Base-by-base conservation (phyloP, 2,329 filamentous ascomycete species). In the Boeremia lycopersici region DNA sequence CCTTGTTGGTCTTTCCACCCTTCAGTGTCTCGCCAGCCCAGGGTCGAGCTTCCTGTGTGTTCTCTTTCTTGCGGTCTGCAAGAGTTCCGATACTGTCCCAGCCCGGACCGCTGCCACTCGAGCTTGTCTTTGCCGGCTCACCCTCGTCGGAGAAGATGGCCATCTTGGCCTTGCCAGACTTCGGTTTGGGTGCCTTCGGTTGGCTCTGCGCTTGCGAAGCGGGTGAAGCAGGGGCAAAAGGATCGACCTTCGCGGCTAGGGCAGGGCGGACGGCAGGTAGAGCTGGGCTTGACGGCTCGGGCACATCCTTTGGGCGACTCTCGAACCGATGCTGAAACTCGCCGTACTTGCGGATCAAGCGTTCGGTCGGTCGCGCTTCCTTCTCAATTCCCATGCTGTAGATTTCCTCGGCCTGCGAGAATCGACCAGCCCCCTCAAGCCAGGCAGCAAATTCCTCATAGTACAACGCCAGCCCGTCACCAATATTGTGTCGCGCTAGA, bases 381-480 rank as follows among this genome's bases (percentile, higher is more conserved):
- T 87, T 87, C 74, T 97, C 90, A 48, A 99, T 89, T 2, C 95
- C 95, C 61, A 96, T 80, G 65, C 88, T 87, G 74, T 96, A 98
- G 0, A 99, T 90, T 74, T 99, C 95, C 65, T 96, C 92, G 0
- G 95, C 93, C 74, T 99, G 95, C 19, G 82, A 84, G 89, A 91
- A 97, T 60, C 93, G 83, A 12, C 87, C 89, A 6, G 88, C 89
- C 31, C 86, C 82, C 77, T 99, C 95, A 6, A 99, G 81, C 91
- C 93, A 98, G 1, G 86, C 89, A 1, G 95, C 93, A 71, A 96
- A 99, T 70, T 98, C 95, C 73, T 99, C 95, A 76, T 99, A 99
- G 75, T 92, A 99, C 3, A 98, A 80, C 1, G 95, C 95, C 2
- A 99, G 83, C 0, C 83, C 81, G 69, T 97, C 92, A 57, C 93